Evolutionary conservation across 257 asterid species (phyloP).

Genomic region (Rhazya stricta): DNA sequence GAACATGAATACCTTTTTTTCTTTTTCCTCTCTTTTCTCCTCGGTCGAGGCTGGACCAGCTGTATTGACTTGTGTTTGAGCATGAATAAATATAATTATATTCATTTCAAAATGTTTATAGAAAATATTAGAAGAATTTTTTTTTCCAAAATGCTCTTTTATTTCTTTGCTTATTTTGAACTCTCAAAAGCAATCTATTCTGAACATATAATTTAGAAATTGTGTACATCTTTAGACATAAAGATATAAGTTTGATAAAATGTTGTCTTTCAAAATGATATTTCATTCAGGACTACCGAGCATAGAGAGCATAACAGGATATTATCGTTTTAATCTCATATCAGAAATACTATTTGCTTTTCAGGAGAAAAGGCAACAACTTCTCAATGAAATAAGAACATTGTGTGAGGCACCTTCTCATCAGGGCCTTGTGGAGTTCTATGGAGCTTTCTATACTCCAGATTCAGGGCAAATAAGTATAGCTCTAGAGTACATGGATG

Average conservation of each 20-base stretch:
- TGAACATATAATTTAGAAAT: neutral
- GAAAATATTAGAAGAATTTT: neutral
- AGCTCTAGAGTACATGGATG: constrained; percentile 97
- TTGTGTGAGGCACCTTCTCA: constrained; percentile 92
- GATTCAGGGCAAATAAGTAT: constrained; percentile 98
- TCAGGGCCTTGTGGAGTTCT: constrained; percentile 87
- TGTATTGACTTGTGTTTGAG: too few species aligned
- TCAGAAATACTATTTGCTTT: constrained; percentile 13
- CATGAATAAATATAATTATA: neutral
- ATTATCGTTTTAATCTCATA: constrained; percentile 7
- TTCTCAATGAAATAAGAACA: constrained; percentile 90
- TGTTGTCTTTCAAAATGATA: neutral
- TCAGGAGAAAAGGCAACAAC: constrained; percentile 98
- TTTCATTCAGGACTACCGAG: neutral
- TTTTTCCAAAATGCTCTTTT: neutral
- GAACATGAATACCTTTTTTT: neutral
- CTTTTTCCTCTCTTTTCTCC: too few species aligned
- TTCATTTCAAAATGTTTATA: neutral
- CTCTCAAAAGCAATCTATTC: neutral
- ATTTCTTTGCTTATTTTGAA: neutral
- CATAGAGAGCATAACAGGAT: neutral
- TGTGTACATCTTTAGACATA: neutral
- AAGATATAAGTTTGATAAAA: neutral
- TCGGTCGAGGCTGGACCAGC: too few species aligned
- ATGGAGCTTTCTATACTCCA: constrained; percentile 94